Evolutionary conservation across 768 basidiomycete species (phyloP), one percentile per base, ranked within the genome.

Genomic region (Amanita rimosa): DNA sequence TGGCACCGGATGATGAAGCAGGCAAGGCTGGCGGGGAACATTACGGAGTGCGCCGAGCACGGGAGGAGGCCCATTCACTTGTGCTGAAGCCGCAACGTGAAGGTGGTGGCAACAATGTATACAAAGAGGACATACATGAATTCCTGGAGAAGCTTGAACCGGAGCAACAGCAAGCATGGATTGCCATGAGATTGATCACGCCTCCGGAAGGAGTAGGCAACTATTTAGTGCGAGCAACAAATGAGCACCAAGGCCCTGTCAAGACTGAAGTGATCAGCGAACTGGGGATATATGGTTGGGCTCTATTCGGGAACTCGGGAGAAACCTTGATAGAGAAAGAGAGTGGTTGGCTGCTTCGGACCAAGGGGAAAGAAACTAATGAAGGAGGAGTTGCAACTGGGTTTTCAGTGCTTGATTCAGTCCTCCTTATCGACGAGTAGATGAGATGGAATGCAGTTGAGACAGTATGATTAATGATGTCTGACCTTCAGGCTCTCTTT

Each of bases 71-170:
- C 0, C 60, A 65, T 5, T 67, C 71, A 5, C 77, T 92, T 22
- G 95, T 98, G 2, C 74, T 99, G 42, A 99, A 99, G 63, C 95
- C 95, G 0, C 95, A 98, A 62, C 76, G 94, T n/a, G 95, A 99
- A 68, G 95, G 95, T 1, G 95, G 95, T 0, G 95, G 95, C 6
- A 96, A 97, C 58, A 99, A 99, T 57, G 75, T 98, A 21, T 98
- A 97, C 66, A 85, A 86, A 52, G 69, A 68, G 2, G 79, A 81
- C 42, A 95, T 97, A 43, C 88, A 87, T 0, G 54, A 68, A 0
- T 92, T 91, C 64, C 68, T 99, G 2, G 78, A 82, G 11, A 58
- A 58, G 5, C 68, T 97, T 2, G 74, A 75, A 0, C 62, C 57
- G 1, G 59, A 68, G 46, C 86, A 88, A 58, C 75, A 83, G 6